A percentile compares a stretch with the other conserved stretches of the same genome.
phyloP scores from a whole-genome alignment of 2,329 filamentous ascomycete species.

The Fusarium floridanum region DNA sequence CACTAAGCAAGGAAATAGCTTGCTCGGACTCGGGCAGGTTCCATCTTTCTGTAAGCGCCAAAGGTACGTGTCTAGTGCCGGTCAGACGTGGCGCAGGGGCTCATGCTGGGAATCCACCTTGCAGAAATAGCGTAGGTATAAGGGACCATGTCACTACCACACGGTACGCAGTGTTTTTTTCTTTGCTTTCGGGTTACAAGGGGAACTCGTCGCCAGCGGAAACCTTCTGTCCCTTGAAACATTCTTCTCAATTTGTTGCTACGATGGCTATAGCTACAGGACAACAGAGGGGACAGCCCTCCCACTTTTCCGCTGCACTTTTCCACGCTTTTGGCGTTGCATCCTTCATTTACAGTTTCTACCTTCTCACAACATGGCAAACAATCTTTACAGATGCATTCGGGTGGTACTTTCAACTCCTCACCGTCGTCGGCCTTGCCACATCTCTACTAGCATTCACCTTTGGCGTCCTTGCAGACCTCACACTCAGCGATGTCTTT shows the following conservation, averaged over 20 bases:
- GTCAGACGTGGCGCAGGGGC: background rate
- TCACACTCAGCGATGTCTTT: background rate
- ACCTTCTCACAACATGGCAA: background rate
- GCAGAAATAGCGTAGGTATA: background rate
- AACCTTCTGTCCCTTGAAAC: background rate
- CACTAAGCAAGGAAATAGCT: background rate
- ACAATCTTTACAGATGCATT: background rate
- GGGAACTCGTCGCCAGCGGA: background rate
- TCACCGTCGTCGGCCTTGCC: background rate
- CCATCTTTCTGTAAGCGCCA: background rate
- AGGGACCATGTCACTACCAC: background rate
- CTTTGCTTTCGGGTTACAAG: background rate
- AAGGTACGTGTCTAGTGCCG: background rate
- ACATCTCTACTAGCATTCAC: background rate
- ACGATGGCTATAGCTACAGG: background rate
- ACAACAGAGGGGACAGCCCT: background rate
- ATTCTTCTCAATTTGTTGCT: background rate
- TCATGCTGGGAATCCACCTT: background rate
- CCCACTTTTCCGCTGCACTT: background rate
- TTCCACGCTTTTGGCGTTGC: background rate
- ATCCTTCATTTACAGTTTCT: conserved; percentile 2
- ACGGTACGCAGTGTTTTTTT: background rate
- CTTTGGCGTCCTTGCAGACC: background rate
- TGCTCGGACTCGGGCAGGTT: background rate
- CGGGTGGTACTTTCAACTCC: conserved; percentile 4